Base-by-base conservation (phyloP, 108 stramenopile genomes). In the Schizochytrium sp. region DNA sequence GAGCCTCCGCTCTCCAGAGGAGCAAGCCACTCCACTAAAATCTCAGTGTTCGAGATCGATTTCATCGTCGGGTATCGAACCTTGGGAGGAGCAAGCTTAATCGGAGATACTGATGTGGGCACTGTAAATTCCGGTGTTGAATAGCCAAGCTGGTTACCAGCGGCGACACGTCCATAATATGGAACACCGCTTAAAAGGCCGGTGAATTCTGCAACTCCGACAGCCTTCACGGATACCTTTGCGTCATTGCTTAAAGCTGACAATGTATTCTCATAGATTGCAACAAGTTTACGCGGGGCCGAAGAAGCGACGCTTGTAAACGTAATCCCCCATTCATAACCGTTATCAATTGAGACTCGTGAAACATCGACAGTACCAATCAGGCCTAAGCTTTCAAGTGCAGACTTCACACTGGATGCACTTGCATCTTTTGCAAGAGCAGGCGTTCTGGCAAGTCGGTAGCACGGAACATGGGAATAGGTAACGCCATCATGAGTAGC, bases 1-100 rank as follows among this genome's bases (percentile, higher is more conserved):
- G 94, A 94, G 45, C 96, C 95, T 10, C 96, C 96, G 72, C 95
- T 94, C 50, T 90, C 89, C 47, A 61, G 1, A 0, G 96, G 95
- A 41, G 95, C 94, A 41, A 46, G 87, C 87, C 93, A 96, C 55
- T 83, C 76, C 76, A 55, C 76, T 13, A 83, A 50, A 7, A 83
- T 47, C 40, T 83, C 76, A 83, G 15, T 83, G 47, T 42, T 83
- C 53, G 76, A 83, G 8, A 83, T 10, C 28, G 76, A 55, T 7
- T 5, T 83, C 3, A 83, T 38, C 15, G 76, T 40, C n/a, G 47
- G 76, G 47, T 49, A 17, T 5, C 5, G 10, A 12, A 83, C 53
- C 47, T 55, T 53, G 28, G 50, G 50, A 17, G 76, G 76, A 12
- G 76, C 76, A 7, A 83, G 47, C 13, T 55, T 7, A 10, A 49